These are phyloP conservation scores for Rhypophila decipiens DNA, from an alignment of 495 filamentous ascomycete species.

Conservation along the genomic window DNA sequence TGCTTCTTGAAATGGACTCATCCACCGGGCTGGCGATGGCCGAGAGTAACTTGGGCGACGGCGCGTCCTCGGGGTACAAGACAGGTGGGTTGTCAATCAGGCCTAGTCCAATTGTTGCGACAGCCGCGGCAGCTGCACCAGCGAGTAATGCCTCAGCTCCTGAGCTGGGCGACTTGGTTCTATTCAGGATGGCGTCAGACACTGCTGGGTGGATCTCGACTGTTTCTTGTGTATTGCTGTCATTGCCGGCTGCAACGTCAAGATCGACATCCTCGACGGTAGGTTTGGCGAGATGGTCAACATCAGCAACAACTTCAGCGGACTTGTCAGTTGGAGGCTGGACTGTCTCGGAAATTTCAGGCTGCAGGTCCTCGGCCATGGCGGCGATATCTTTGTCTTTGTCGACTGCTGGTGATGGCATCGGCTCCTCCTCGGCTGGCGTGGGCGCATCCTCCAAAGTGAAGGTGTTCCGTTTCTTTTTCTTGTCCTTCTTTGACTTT, in stretches of 20 bases:
- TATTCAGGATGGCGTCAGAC: slow-evolving; percentile 1
- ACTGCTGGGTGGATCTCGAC: slow-evolving; percentile 12
- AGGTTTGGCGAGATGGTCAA: too few species aligned
- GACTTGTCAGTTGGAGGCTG: too few species aligned
- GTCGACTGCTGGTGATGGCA: too few species aligned
- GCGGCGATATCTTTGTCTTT: too few species aligned
- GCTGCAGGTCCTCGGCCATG: too few species aligned
- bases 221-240: too few species aligned
- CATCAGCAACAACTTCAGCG: too few species aligned
- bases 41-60: slow-evolving; percentile 21
- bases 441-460: not conserved
- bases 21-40: slow-evolving; percentile 10
- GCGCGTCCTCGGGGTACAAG: slow-evolving; percentile 14
- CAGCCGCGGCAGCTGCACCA: not conserved
- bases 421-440: not conserved
- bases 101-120: slow-evolving; percentile 15
- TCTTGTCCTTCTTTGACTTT: slow-evolving; percentile 27
- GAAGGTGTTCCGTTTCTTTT: slow-evolving; percentile 15
- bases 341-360: too few species aligned
- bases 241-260: too few species aligned
- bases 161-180: not conserved
- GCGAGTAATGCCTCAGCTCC: not conserved
- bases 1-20: slow-evolving; percentile 17
- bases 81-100: slow-evolving; percentile 26
- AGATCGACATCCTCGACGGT: too few species aligned